phyloP scores from a whole-genome alignment of 116 monocot species.

The Phalaenopsis hybrid region DNA sequence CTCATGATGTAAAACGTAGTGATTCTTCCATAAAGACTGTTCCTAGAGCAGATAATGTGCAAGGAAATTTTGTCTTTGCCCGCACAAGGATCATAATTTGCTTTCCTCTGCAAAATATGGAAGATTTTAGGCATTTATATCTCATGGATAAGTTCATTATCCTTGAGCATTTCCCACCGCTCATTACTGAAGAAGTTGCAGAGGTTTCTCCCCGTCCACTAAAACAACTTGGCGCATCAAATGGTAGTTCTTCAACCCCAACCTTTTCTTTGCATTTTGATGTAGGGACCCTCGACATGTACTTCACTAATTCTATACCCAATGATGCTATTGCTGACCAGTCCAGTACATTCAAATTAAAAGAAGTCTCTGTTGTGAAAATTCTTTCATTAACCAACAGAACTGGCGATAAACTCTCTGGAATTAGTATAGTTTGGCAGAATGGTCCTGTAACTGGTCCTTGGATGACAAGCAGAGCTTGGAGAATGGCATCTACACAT shows the following conservation, averaged over 20 bases:
- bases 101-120: constrained; percentile 43
- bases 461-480: constrained; percentile 61
- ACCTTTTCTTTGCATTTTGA: constrained; percentile 47
- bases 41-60: constrained; percentile 28
- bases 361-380: constrained; percentile 35
- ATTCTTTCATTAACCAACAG: constrained; percentile 36
- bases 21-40: constrained; percentile 12
- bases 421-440: constrained; percentile 63
- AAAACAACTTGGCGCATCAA: constrained; percentile 20
- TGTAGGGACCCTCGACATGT: constrained; percentile 49
- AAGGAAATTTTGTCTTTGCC: constrained; percentile 53
- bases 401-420: constrained; percentile 26
- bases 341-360: background rate
- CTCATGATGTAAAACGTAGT: constrained; percentile 17
- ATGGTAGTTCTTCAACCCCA: constrained; percentile 20
- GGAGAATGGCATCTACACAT: constrained; percentile 58
- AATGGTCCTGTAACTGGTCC: constrained; percentile 64
- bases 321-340: constrained; percentile 14
- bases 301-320: constrained; percentile 36
- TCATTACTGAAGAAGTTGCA: constrained; percentile 15
- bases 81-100: constrained; percentile 61
- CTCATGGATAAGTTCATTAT: constrained; percentile 55
- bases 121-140: constrained; percentile 21
- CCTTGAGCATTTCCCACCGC: constrained; percentile 59
- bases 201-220: constrained; percentile 6